phyloP scores from a whole-genome alignment of 768 basidiomycete species.

The Agaricus blazei region DNA sequence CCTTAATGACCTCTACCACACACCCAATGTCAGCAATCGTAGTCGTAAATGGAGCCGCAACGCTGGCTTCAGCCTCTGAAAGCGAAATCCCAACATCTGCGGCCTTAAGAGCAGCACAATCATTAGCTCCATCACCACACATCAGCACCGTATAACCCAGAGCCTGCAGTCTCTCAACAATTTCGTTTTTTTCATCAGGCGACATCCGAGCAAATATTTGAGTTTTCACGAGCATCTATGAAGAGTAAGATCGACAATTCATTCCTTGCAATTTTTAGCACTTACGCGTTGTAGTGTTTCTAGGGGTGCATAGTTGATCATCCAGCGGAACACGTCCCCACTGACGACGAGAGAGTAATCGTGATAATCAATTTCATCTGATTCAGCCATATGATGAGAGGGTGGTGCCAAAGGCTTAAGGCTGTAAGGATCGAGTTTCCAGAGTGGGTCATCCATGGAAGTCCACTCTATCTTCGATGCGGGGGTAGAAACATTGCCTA shows the following conservation, averaged over 20 bases:
- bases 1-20: constrained; percentile 93
- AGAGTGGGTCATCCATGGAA: constrained; percentile 80
- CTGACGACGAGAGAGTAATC: constrained; percentile 92
- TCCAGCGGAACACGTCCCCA: constrained; percentile 97
- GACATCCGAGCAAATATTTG: constrained; percentile 99
- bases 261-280: background rate
- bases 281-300: constrained; percentile 91
- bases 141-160: constrained; percentile 96
- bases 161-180: constrained; percentile 88
- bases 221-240: constrained; percentile 93
- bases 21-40: constrained; percentile 93
- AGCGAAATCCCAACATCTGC: constrained; percentile 96
- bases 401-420: constrained; percentile 75
- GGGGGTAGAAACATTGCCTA: constrained; percentile 51
- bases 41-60: constrained; percentile 96
- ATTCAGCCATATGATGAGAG: constrained; percentile 64
- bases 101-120: constrained; percentile 96
- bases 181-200: constrained; percentile 98
- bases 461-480: constrained; percentile 79
- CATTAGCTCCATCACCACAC: constrained; percentile 99
- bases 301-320: constrained; percentile 89
- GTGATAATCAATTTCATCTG: constrained; percentile 67
- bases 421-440: constrained; percentile 86
- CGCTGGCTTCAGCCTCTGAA: constrained; percentile 97
- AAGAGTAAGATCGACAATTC: background rate